Base-by-base conservation (phyloP, 2,329 filamentous ascomycete genomes). In the Tolypocladium ovalisporum region DNA sequence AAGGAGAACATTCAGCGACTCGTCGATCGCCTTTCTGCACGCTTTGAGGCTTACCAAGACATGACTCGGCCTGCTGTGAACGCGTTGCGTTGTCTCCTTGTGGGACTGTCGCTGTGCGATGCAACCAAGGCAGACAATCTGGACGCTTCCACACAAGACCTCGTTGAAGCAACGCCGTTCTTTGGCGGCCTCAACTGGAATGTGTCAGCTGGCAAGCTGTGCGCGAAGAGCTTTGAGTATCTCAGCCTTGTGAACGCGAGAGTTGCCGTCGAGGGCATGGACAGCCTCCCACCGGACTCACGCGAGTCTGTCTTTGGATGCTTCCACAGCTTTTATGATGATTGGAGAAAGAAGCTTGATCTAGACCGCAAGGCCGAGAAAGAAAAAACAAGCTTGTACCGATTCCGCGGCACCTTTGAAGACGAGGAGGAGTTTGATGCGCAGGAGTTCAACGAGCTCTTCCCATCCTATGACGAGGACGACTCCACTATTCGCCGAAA, bases 31-130 rank as follows among this genome's bases (percentile, higher is more conserved):
- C 79, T 99, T 9, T 80, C 79, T 1, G 77, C 82, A 35, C 79
- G 84, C 39, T 95, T 91, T 67, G 81, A 85, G 42, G 84, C 85
- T 17, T 97, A 97, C 65, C 89, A 90, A 60, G 94, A 99, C 67
- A 83, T 97, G 63, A 89, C 88, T 0, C 78, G 82, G 51, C 92
- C 90, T 4, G 80, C 90, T 13, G 79, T 90, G 51, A 89, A 88
- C 55, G 88, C 97, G 61, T 76, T 97, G 49, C 84, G 88, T 58
- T 89, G 89, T 63, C 75, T 97, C 12, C 83, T 87, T 62, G 76
- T 96, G 59, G 92, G 90, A 3, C 72, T 95, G 36, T 86, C 83
- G 1, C 72, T 95, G 40, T 80, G 78, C 56, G 73, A 74, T 65
- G 65, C 69, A 2, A 62, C 65, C 9, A 75, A 66, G 62, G 80